Percentiles rank a stretch among this genome's conserved stretches.
Evolutionary conservation across 352 stramenopile genomes (phyloP).

Genomic region (Plasmopara muralis): DNA sequence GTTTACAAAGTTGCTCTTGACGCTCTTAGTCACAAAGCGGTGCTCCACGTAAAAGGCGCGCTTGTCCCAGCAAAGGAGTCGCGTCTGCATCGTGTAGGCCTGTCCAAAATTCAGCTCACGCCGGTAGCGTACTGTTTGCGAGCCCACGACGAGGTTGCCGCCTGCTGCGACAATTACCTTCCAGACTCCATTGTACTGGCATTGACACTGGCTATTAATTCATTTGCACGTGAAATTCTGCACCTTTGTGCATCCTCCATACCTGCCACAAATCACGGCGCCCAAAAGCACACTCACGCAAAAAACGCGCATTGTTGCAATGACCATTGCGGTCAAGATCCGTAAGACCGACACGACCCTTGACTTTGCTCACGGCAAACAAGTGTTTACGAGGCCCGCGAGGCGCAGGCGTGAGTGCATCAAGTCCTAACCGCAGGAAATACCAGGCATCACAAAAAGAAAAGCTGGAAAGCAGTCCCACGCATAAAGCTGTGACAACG

Average conservation of each 20-base stretch:
- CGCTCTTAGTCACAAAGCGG: conserved; percentile 56
- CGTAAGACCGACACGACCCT: conserved; percentile 39
- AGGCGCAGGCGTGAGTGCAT: conserved; percentile 18
- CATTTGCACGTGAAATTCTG: neutral
- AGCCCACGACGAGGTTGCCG: conserved; percentile 76
- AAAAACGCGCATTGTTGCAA: conserved; percentile 79
- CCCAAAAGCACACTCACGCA: conserved; percentile 80
- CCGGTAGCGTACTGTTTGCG: conserved; percentile 76
- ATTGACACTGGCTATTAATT: neutral
- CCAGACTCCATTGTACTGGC: conserved; percentile 72
- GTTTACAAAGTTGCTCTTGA: conserved; percentile 56
- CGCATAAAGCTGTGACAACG: conserved; percentile 16
- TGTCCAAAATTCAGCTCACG: conserved; percentile 71
- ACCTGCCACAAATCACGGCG: conserved; percentile 80
- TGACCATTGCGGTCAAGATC: conserved; percentile 84
- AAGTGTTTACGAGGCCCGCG: conserved; percentile 31
- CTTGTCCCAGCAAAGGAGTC: conserved; percentile 73
- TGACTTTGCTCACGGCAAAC: conserved; percentile 44
- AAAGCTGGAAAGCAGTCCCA: conserved; percentile 49
- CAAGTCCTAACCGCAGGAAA: conserved; percentile 51
- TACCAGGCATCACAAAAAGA: conserved; percentile 76
- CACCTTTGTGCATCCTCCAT: conserved; percentile 4
- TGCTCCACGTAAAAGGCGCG: conserved; percentile 85
- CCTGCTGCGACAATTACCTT: conserved; percentile 35
- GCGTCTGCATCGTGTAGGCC: conserved; percentile 61